Evolutionary conservation across 1,284 basidiomycete species (phyloP).

Genomic region (Tylopilus sp.): DNA sequence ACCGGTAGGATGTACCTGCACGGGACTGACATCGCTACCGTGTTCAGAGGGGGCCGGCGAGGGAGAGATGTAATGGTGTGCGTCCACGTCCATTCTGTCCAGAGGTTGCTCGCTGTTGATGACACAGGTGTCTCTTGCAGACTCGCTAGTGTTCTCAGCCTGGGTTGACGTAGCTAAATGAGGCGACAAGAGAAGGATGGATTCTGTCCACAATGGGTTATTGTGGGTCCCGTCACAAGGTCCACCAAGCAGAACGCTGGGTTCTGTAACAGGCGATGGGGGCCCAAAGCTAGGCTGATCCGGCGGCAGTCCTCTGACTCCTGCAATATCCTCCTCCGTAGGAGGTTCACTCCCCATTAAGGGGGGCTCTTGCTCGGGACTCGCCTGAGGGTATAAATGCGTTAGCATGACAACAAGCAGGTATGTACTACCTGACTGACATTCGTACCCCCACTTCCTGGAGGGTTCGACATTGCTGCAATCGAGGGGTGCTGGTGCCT

Average conservation of each 20-base stretch:
- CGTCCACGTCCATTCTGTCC: background rate
- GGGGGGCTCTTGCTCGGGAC: background rate
- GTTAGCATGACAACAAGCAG: constrained; percentile 16
- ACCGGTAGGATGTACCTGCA: constrained; percentile 3
- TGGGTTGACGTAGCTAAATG: constrained; percentile 6
- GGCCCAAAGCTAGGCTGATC: background rate
- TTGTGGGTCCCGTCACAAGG: constrained; percentile 4
- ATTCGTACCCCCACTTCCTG: constrained; percentile 2
- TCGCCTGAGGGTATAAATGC: constrained; percentile 14
- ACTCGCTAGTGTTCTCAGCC: constrained; percentile 3
- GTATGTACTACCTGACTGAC: constrained; percentile 14
- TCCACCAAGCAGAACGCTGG: background rate
- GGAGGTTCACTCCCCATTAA: constrained; percentile 5
- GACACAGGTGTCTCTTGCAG: background rate
- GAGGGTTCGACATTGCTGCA: constrained; percentile 15
- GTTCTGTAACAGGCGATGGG: too few relatives aligned
- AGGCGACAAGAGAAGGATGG: constrained; percentile 5
- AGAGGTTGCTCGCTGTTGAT: constrained; percentile 1
- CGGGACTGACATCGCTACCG: constrained; percentile 31
- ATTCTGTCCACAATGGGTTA: constrained; percentile 5
- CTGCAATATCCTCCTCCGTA: background rate
- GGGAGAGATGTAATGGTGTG: constrained; percentile 21
- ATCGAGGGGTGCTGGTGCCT: constrained; percentile 19
- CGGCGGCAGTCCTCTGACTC: background rate
- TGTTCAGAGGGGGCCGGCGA: constrained; percentile 45